phyloP scores from a whole-genome alignment of 2,329 filamentous ascomycete species.

The Penicillium griseofulvum region DNA sequence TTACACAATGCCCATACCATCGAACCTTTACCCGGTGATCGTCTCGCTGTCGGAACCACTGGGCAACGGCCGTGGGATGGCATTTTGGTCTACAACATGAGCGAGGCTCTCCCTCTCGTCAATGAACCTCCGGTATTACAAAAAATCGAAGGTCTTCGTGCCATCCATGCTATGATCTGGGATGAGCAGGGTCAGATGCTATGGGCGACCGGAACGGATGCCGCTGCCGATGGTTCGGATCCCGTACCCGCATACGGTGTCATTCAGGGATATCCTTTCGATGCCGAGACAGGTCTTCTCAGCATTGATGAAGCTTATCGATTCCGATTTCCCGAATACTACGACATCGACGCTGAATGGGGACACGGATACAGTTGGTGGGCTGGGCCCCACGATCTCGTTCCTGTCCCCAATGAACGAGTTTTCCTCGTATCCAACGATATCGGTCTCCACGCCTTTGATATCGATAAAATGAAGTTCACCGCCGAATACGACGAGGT shows the following conservation, averaged over 20 bases:
- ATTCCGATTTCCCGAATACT: constrained; percentile 14
- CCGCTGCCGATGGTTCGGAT: constrained; percentile 26
- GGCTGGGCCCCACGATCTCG: constrained; percentile 25
- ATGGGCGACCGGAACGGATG: constrained; percentile 24
- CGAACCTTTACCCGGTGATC: constrained; percentile 21
- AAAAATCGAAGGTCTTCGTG: constrained; percentile 23
- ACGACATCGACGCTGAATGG: constrained; percentile 23
- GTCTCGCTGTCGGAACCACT: constrained; percentile 23
- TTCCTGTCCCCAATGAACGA: constrained; percentile 25
- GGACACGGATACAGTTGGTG: constrained; percentile 24
- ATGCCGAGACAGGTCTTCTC: constrained; percentile 18
- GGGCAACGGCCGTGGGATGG: constrained; percentile 25
- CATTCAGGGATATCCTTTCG: constrained; percentile 23
- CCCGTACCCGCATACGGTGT: constrained; percentile 18
- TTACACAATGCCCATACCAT: constrained; percentile 24
- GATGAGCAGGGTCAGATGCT: constrained; percentile 25
- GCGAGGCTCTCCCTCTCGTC: constrained; percentile 15
- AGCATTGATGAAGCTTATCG: constrained; percentile 10
- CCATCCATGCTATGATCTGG: constrained; percentile 28
- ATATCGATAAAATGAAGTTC: constrained; percentile 18
- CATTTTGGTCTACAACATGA: constrained; percentile 25
- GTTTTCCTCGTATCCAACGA: constrained; percentile 25
- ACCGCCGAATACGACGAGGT: constrained; percentile 15
- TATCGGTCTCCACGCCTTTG: constrained; percentile 20
- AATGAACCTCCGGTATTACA: constrained; percentile 23